Percentiles rank a stretch among this genome's conserved stretches.
Evolutionary conservation across 805 yeast species (phyloP).

Genomic region (Zygosaccharomyces bisporus): DNA sequence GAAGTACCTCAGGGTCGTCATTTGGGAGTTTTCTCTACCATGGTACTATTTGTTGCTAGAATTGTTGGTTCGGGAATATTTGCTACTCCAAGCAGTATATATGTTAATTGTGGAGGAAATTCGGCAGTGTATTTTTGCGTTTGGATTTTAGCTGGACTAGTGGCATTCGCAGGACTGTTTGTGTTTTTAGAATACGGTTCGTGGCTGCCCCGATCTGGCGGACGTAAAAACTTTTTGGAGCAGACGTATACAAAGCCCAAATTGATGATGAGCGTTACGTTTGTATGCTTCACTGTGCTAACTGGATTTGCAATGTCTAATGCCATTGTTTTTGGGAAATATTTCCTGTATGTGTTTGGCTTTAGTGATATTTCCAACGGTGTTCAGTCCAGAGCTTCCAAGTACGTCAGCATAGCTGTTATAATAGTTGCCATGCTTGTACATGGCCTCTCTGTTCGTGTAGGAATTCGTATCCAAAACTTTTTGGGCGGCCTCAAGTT

Average conservation of each 20-base stretch:
- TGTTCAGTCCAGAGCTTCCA: conserved; percentile 39
- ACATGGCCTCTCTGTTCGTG: conserved; percentile 57
- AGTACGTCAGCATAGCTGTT: conserved; percentile 41
- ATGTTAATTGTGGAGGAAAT: conserved; percentile 65
- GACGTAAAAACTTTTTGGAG: conserved; percentile 69
- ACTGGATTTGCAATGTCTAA: conserved; percentile 56
- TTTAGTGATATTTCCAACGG: conserved; percentile 38
- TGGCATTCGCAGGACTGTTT: conserved; percentile 64
- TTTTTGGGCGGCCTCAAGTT: conserved; percentile 60
- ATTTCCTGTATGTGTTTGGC: conserved; percentile 45
- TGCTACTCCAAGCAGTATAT: conserved; percentile 65
- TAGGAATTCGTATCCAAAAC: conserved; percentile 61
- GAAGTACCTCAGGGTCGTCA: conserved; percentile 69
- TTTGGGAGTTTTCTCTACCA: conserved; percentile 63
- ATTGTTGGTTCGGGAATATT: conserved; percentile 78
- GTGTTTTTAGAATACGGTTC: conserved; percentile 69
- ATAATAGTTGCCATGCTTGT: conserved; percentile 39
- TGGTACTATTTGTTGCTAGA: conserved; percentile 60
- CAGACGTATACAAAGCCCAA: conserved; percentile 59
- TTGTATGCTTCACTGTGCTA: conserved; percentile 46
- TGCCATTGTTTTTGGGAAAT: conserved; percentile 60
- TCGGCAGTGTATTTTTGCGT: conserved; percentile 54
- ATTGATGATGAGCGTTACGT: conserved; percentile 49
- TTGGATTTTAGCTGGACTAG: conserved; percentile 59
- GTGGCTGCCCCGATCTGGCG: conserved; percentile 70